A percentile compares a stretch with the other conserved stretches of the same genome.
Evolutionary conservation across 345 rosid genomes (phyloP).

Genomic region (Camelina neglecta): DNA sequence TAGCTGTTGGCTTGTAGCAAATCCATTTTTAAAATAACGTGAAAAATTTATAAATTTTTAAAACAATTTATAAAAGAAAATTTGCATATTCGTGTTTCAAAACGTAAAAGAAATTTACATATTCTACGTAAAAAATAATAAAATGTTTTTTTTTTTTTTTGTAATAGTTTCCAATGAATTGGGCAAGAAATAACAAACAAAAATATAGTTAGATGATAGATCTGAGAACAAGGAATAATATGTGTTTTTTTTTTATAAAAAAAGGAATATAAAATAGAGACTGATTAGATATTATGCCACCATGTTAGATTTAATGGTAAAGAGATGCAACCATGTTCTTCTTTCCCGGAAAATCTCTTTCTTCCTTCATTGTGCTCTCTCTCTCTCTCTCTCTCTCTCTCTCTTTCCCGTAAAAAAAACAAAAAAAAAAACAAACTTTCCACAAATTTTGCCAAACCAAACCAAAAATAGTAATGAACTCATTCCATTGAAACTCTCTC

Average conservation of each 20-base stretch:
- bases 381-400: neutral
- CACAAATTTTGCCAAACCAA: constrained; percentile 18
- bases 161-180: neutral
- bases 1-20: neutral
- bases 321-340: constrained; percentile 32
- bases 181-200: neutral
- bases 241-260: neutral
- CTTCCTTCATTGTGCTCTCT: neutral
- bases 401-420: constrained; percentile 4
- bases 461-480: constrained; percentile 35
- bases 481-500: constrained; percentile 15
- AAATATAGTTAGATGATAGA: constrained; percentile 16
- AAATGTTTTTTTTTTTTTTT: neutral
- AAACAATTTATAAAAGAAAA: too few species aligned
- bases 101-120: neutral
- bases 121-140: too few species aligned
- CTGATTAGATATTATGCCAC: neutral
- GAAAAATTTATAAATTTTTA: neutral
- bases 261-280: neutral
- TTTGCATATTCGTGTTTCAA: neutral
- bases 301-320: constrained; percentile 27
- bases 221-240: constrained; percentile 13
- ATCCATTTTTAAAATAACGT: neutral
- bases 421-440: constrained; percentile 28
- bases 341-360: constrained; percentile 40